Base-by-base conservation (phyloP, 768 basidiomycete genomes). In the Wakefieldia striispora region DNA sequence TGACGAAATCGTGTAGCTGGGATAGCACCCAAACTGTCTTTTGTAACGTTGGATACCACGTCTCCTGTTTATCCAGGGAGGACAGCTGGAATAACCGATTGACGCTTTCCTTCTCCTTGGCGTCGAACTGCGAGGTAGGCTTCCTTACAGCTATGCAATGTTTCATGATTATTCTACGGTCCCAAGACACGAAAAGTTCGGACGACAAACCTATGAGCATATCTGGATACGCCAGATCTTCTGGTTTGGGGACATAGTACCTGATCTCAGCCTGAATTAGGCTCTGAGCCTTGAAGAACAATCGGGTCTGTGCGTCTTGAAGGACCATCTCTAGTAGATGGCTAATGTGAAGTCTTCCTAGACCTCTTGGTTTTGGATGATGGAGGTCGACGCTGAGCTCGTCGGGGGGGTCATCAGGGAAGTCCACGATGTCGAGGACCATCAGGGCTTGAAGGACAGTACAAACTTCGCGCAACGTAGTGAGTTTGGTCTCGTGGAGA, bases 281-380 rank as follows among this genome's bases (percentile, higher is more conserved):
- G 2, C 91, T 81, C 68, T 98, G 95, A 6, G 95, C 95, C 65
- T 97, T 89, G 79, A 98, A 98, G 59, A 97, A 93, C 40, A 98
- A 67, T 47, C 94, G 72, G 12, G 97, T 97, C 73, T 98, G 95
- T 1, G 95, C 93, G 63, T 98, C 95, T 65, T 97, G 95, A 23
- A 97, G 69, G 0, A 97, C 86, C 83, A 94, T 91, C 62, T 87
- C 81, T 40, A 97, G 70, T 3, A 98, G 71, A 38, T 86, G 80
- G 47, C 84, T 84, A 57, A 91, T 90, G 55, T 95, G 89, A 40
- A 97, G 71, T 43, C 77, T 74, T 17, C 76, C 75, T 4, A 86
- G 72, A 3, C 79, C 77, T 56, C 66, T 63, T 40, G 61, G 54
- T 36, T 67, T 64, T 20, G 59, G 58, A 34, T 64, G 58, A 36